Evolutionary conservation across 106 monocot genomes (phyloP).

Genomic region (Dioscorea zingiberensis): DNA sequence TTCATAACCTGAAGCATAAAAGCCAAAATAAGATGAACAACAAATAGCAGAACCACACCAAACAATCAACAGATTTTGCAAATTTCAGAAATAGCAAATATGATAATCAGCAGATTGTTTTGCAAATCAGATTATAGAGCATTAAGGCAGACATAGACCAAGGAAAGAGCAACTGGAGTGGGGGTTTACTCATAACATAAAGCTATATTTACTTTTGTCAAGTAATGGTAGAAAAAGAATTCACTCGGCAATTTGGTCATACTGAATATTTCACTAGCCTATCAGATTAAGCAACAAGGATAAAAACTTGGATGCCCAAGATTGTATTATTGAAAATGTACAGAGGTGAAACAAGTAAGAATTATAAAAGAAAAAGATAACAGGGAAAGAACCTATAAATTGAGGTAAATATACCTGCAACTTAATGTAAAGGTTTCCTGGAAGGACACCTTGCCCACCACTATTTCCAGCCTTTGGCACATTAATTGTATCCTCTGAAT

Average conservation of each 20-base stretch:
- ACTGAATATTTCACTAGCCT: too few relatives aligned
- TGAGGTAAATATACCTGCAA: slow-evolving; percentile 28
- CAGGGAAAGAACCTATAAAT: neutral
- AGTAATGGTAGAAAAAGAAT: too few relatives aligned
- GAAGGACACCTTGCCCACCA: slow-evolving; percentile 45
- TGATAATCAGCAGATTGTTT: too few relatives aligned
- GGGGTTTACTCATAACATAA: too few relatives aligned
- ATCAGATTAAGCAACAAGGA: too few relatives aligned
- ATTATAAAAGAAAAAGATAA: neutral
- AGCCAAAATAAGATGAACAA: slow-evolving; percentile 1
- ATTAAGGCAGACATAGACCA: too few relatives aligned
- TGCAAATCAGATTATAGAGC: too few relatives aligned
- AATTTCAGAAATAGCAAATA: neutral
- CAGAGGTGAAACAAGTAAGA: neutral
- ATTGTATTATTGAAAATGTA: too few relatives aligned
- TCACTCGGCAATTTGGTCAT: too few relatives aligned
- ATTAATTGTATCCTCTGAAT: slow-evolving; percentile 84
- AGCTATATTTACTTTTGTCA: too few relatives aligned
- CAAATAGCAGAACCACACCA: neutral
- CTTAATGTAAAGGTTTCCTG: slow-evolving; percentile 74
- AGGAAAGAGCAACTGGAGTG: too few relatives aligned
- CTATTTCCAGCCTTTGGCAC: slow-evolving; percentile 81
- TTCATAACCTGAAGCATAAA: slow-evolving; percentile 49
- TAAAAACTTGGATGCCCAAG: too few relatives aligned
- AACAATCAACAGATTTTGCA: neutral